Evolutionary conservation across 225 moss, liverwort and hornwort genomes (phyloP).

Genomic region (Neckera pumila): DNA sequence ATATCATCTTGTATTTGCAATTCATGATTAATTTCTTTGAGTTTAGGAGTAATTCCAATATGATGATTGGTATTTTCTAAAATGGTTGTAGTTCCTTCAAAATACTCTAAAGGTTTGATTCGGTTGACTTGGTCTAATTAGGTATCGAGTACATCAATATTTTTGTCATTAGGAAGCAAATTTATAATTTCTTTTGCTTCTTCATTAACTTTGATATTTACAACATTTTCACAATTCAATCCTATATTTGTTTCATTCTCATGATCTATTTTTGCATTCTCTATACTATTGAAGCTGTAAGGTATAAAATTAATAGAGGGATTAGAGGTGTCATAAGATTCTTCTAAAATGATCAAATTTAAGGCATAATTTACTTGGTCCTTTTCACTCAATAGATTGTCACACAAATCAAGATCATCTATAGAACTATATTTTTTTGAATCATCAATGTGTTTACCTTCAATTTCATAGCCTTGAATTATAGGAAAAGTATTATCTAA

Average conservation of each 20-base stretch:
- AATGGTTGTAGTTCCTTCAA: not conserved
- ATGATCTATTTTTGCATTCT: not conserved
- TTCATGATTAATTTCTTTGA: not conserved
- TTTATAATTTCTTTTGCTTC: not conserved
- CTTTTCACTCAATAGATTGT: not conserved
- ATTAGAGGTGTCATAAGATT: not conserved
- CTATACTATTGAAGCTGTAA: rapidly evolving
- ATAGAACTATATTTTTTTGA: not conserved
- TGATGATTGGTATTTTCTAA: not conserved
- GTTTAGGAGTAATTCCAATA: not conserved
- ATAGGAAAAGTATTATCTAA: not conserved
- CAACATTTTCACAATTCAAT: not conserved
- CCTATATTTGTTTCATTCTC: not conserved
- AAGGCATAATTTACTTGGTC: not conserved
- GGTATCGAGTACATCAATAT: not conserved
- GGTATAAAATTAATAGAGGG: not conserved
- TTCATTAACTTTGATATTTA: not conserved
- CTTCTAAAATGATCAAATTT: not conserved
- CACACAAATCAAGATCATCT: not conserved
- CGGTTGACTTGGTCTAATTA: not conserved
- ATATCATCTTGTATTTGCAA: not conserved
- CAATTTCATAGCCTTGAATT: not conserved
- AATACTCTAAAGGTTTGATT: not conserved
- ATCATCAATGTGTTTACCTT: not conserved
- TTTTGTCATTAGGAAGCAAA: not conserved